These are phyloP conservation scores for Acanthamoeba culbertsoni DNA, from an alignment of 208 protist genomes.

Conservation along the genomic window DNA sequence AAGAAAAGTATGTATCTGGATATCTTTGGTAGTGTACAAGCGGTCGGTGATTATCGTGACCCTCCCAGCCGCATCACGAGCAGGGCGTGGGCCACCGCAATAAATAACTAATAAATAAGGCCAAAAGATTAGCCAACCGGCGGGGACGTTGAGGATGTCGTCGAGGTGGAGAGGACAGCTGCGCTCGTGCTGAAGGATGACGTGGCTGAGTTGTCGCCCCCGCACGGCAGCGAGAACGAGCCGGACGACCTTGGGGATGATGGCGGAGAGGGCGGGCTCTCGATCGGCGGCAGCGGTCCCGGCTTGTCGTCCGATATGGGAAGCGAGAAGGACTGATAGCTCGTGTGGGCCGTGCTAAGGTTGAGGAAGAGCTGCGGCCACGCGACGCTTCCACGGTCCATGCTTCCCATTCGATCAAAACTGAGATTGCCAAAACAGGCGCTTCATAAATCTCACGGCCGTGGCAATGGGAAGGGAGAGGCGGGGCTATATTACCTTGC, in stretches of 20 bases:
- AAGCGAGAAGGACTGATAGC: neutral
- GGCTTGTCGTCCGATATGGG: neutral
- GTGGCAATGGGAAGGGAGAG: neutral
- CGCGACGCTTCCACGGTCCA: neutral
- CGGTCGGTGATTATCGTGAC: no score
- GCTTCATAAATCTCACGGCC: neutral
- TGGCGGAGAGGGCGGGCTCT: neutral
- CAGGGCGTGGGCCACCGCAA: no score
- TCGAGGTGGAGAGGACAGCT: neutral
- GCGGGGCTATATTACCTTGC: neutral
- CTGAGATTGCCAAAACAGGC: neutral
- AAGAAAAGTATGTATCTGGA: no score
- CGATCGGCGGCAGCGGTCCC: neutral
- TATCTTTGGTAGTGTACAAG: no score
- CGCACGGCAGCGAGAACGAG: neutral
- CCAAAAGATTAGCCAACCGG: no score
- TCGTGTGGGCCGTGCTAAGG: neutral
- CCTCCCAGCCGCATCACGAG: no score
- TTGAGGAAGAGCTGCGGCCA: conserved; percentile 38
- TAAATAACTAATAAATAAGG: no score
- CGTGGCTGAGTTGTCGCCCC: neutral
- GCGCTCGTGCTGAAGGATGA: neutral
- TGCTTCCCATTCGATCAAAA: neutral
- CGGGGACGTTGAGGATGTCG: neutral
- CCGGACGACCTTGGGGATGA: neutral